Evolutionary conservation across 768 basidiomycete species (phyloP).

Genomic region (Tulasnella sp.): DNA sequence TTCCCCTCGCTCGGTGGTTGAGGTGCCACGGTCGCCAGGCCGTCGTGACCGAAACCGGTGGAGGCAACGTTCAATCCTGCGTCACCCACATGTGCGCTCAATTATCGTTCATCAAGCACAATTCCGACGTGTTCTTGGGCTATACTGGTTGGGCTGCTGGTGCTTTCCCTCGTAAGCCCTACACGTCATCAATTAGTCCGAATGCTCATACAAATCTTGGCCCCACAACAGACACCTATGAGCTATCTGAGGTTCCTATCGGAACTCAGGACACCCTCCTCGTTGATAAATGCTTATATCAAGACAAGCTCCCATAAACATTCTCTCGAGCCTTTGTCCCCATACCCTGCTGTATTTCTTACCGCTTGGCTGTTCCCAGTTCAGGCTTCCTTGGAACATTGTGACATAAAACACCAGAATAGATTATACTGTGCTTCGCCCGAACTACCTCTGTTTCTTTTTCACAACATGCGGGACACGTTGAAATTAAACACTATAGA

Average conservation of each 20-base stretch:
- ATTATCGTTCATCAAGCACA: conserved; percentile 16
- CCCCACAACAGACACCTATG: background rate
- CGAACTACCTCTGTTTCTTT: too few relatives aligned
- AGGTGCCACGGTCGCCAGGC: conserved; percentile 24
- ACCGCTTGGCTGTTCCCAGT: background rate
- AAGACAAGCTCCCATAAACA: background rate
- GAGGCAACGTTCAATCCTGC: conserved; percentile 23
- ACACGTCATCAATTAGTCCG: background rate
- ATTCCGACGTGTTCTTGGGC: conserved; percentile 26
- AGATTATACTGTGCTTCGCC: background rate
- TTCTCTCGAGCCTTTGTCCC: background rate
- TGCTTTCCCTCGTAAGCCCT: conserved; percentile 14
- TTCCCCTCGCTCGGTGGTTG: conserved; percentile 11
- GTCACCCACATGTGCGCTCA: conserved; percentile 26
- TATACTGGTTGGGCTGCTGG: conserved; percentile 27
- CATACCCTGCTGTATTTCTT: background rate
- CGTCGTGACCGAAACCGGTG: conserved; percentile 26
- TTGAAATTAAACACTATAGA: too few relatives aligned
- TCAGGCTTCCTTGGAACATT: background rate
- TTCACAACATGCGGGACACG: too few relatives aligned
- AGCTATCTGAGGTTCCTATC: conserved; percentile 19
- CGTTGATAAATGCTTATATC: conserved; percentile 21
- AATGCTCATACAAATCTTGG: background rate
- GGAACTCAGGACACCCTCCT: conserved; percentile 13
- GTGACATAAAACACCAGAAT: background rate